Conservation (phyloP, 805 yeast species). For the Danielozyma ontarioensis region DNA sequence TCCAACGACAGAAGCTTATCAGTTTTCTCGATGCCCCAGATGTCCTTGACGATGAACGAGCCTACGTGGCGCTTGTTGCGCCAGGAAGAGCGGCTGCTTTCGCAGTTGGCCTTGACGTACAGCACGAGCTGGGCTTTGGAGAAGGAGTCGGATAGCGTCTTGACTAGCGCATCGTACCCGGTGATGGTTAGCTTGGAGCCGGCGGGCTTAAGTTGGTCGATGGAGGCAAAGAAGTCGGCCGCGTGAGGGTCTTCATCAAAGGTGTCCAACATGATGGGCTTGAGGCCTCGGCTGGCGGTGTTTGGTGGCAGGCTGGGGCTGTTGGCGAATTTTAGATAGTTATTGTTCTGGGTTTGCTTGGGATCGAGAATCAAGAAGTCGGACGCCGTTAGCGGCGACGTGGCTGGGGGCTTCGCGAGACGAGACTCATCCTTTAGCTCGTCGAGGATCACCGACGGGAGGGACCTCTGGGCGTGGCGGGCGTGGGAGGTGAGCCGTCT, state of each 20-base stretch:
- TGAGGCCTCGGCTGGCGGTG: no score
- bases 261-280: no score
- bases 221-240: not conserved
- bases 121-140: conserved; percentile 8
- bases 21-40: conserved; percentile 29
- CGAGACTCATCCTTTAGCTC: conserved; percentile 2
- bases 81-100: conserved; percentile 1
- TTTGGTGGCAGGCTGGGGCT: no score
- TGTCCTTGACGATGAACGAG: conserved; percentile 21
- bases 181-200: not conserved
- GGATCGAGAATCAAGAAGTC: no score
- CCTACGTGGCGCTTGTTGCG: conserved; percentile 13
- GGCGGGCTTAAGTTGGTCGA: conserved; percentile 1
- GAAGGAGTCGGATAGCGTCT: conserved; percentile 6
- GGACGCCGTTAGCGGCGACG: no score
- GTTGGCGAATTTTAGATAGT: no score
- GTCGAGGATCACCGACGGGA: conserved; percentile 1
- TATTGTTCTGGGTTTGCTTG: no score
- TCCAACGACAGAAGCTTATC: conserved; percentile 17
- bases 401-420: conserved; percentile 1
- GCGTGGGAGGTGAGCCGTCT: no score
- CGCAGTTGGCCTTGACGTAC: conserved; percentile 5
- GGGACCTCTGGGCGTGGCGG: no score
- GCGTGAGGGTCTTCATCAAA: no score
- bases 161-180: not conserved